Percentiles rank a stretch among this genome's conserved stretches.
Conservation (phyloP, 306 rosid species). For the Acacia melanoxylon region DNA sequence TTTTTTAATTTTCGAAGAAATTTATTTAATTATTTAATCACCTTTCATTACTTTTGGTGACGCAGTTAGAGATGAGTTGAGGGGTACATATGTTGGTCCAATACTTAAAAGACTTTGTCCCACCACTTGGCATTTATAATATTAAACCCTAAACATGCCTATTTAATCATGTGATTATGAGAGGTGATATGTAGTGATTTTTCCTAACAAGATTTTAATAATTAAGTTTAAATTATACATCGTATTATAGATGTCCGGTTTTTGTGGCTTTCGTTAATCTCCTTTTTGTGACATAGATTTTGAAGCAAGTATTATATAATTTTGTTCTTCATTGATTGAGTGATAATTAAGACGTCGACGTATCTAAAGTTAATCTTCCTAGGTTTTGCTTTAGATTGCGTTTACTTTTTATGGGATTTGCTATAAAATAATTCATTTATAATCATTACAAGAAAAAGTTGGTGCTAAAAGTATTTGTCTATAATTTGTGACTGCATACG, state of each 20-base stretch:
- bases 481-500: not conserved
- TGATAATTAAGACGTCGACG: not conserved
- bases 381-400: not conserved
- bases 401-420: not conserved
- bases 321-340: not conserved
- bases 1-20: no score
- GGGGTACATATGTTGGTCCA: no score
- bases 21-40: no score
- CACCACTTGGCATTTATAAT: conserved; percentile 21
- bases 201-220: not conserved
- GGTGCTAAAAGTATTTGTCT: not conserved
- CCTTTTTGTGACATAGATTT: conserved; percentile 26
- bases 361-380: conserved; percentile 23
- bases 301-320: not conserved
- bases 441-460: not conserved
- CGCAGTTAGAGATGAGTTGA: no score
- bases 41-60: no score
- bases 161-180: conserved; percentile 40
- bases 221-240: not conserved
- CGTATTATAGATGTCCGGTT: conserved; percentile 35
- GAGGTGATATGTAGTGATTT: conserved; percentile 24
- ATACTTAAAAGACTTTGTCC: conserved; percentile 43
- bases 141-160: conserved; percentile 14
- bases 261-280: conserved; percentile 33
- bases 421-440: not conserved